Conservation (phyloP, 2,329 filamentous ascomycete genomes). For the Xylariaceae sp. region DNA sequence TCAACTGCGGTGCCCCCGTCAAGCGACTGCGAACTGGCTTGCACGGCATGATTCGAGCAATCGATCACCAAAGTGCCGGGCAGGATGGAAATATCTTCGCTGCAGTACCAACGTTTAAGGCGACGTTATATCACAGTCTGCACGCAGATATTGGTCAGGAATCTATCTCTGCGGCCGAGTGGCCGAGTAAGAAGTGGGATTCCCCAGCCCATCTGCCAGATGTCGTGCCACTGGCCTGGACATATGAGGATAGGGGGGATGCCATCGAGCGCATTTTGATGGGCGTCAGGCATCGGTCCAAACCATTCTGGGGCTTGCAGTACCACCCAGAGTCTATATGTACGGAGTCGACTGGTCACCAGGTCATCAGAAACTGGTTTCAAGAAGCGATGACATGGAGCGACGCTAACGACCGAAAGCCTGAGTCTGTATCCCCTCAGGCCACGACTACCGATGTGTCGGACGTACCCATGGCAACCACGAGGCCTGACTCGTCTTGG, state of each 20-base stretch:
- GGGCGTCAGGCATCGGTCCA: constrained; percentile 61
- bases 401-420: constrained; percentile 13
- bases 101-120: constrained; percentile 54
- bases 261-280: constrained; percentile 59
- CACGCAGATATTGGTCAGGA: constrained; percentile 52
- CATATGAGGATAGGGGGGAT: constrained; percentile 41
- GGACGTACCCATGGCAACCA: constrained; percentile 9
- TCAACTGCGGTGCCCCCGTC: constrained; percentile 62
- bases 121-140: constrained; percentile 72
- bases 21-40: constrained; percentile 64
- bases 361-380: constrained; percentile 74
- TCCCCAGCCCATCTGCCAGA: constrained; percentile 34
- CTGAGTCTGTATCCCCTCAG: constrained; percentile 8
- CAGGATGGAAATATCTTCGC: constrained; percentile 58
- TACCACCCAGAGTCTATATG: constrained; percentile 89
- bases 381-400: constrained; percentile 56
- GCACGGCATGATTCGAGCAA: constrained; percentile 72
- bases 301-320: constrained; percentile 81
- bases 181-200: constrained; percentile 39
- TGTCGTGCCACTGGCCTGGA: constrained; percentile 59
- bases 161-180: constrained; percentile 32
- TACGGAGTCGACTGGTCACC: constrained; percentile 61
- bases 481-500: constrained; percentile 20
- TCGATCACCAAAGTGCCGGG: constrained; percentile 47
- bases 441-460: background rate